Evolutionary conservation across 2,329 filamentous ascomycete genomes (phyloP), one percentile per base, ranked within the genome.

Genomic region (Neurospora crassa): DNA sequence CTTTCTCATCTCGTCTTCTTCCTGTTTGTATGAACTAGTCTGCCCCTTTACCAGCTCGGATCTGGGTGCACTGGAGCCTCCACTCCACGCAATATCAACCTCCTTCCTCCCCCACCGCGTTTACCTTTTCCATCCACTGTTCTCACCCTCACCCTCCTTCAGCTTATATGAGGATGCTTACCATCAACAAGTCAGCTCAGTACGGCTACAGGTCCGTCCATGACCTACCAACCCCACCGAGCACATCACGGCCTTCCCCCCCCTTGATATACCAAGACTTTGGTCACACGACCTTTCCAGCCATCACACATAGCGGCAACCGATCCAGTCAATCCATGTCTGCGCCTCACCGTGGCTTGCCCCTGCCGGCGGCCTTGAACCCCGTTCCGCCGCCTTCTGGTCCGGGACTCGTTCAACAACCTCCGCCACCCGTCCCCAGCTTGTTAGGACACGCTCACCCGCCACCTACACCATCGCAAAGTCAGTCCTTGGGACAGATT

Each of bases 321-420:
- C 82, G 85, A 72, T 80, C 82, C 73, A 80, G 80, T 76, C 83
- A 86, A 82, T 82, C 82, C 80, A 92, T 92, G 90, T 90, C 90
- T 78, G 87, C 86, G 78, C 86, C 89, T 80, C 90, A 90, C 81
- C 88, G 90, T 81, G 88, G 88, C 77, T 82, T 92, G 83, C 91
- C 91, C 79, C 87, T 88, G 71, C 89, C 90, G 81, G 87, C 88
- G 77, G 87, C 87, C 79, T 88, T 91, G 86, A 85, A 86, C 76
- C 81, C 90, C 75, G 83, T 88, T 73, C 85, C 84, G 74, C 80
- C 80, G 70, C 81, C 81, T 75, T 79, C 76, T 40, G 77, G 76
- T 69, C 63, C 76, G 63, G 74, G 74, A 59, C 47, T 59, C 24
- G 47, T 59, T 14, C 47, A 59, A 34, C 47, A 59, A 59, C 78